Conservation (phyloP, 768 basidiomycete species). For the Chalciporus sphaerocephalus region DNA sequence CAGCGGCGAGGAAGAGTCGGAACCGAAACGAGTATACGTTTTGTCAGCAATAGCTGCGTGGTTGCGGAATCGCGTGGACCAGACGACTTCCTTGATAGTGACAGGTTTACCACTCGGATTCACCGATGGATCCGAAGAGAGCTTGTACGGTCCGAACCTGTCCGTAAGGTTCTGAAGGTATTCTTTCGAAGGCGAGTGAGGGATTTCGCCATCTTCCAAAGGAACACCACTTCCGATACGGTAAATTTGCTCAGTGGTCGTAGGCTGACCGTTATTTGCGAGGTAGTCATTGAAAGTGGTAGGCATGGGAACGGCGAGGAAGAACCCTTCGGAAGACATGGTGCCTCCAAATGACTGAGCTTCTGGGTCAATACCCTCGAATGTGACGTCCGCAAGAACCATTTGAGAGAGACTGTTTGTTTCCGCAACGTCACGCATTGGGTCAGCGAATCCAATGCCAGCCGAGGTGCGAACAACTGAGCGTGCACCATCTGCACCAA, state of each 20-base stretch:
- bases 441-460: slow-evolving; percentile 44
- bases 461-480: slow-evolving; percentile 44
- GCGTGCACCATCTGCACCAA: slow-evolving; percentile 50
- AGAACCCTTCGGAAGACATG: slow-evolving; percentile 11
- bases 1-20: neutral
- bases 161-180: slow-evolving; percentile 46
- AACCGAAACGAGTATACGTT: slow-evolving; percentile 32
- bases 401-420: slow-evolving; percentile 32
- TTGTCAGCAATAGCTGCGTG: slow-evolving; percentile 43
- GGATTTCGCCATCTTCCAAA: slow-evolving; percentile 32
- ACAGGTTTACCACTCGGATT: slow-evolving; percentile 31
- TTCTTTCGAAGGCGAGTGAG: slow-evolving; percentile 34
- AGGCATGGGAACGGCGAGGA: slow-evolving; percentile 12
- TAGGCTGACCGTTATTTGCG: slow-evolving; percentile 12
- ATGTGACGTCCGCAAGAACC: slow-evolving; percentile 18
- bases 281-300: slow-evolving; percentile 16
- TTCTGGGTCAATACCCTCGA: slow-evolving; percentile 1
- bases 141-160: slow-evolving; percentile 34
- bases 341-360: neutral
- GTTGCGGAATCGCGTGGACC: slow-evolving; percentile 47
- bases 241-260: slow-evolving; percentile 22
- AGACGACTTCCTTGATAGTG: slow-evolving; percentile 37
- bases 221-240: slow-evolving; percentile 44
- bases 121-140: slow-evolving; percentile 36
- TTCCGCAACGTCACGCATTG: slow-evolving; percentile 30